These are phyloP conservation scores for Aspergillus pseudotamarii DNA, from an alignment of 2,329 filamentous ascomycete genomes.

Conservation along the genomic window DNA sequence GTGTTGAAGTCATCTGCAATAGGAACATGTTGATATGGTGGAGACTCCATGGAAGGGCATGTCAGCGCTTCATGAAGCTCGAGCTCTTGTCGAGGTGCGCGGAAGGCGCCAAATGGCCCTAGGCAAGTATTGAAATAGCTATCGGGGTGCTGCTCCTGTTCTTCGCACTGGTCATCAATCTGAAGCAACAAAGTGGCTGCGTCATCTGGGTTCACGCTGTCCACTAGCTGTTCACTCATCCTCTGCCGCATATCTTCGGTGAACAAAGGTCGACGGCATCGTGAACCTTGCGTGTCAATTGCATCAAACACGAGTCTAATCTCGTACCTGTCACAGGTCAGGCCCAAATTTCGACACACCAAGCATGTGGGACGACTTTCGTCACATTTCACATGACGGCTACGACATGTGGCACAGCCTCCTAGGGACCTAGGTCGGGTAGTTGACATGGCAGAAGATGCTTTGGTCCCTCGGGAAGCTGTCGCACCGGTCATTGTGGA, in stretches of 20 bases:
- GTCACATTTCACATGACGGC: constrained; percentile 51
- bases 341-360: constrained; percentile 39
- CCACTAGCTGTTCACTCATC: constrained; percentile 42
- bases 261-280: constrained; percentile 49
- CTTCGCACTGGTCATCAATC: not conserved
- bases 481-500: not conserved
- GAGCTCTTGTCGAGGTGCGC: not conserved
- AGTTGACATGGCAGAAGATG: not conserved
- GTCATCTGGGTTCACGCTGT: constrained; percentile 26
- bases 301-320: constrained; percentile 42
- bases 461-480: not conserved
- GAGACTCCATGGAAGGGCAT: not conserved
- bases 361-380: constrained; percentile 45
- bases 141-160: not conserved
- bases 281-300: constrained; percentile 24
- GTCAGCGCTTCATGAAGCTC: not conserved
- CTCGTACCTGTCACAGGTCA: constrained; percentile 46
- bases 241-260: constrained; percentile 38
- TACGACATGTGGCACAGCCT: constrained; percentile 35
- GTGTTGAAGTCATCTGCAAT: not conserved
- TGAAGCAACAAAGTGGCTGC: not conserved
- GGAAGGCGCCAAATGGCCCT: not conserved
- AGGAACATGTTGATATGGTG: not conserved
- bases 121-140: not conserved
- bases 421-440: constrained; percentile 8